Evolutionary conservation across 2,329 filamentous ascomycete species (phyloP), one percentile per base, ranked within the genome.

Genomic region (Pseudogymnoascus sp.): DNA sequence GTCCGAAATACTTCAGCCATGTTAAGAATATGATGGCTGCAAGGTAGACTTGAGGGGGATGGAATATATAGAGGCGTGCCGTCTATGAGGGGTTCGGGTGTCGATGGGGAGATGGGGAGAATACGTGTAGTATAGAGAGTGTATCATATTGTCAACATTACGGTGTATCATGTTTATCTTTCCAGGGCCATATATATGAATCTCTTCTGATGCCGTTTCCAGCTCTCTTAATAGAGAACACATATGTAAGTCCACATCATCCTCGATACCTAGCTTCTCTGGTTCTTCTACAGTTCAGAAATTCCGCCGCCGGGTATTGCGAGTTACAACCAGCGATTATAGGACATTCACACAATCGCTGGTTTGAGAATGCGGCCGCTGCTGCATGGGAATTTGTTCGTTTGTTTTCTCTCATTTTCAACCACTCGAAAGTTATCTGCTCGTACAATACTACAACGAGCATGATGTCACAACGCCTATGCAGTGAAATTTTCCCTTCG

Each of bases 21-120:
- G 82, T 96, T 64, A 84, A 82, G 75, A 89, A 92, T 71, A 94
- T 96, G 86, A 80, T 97, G 75, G 82, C 85, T 19, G 84, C 90
- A 67, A 81, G 89, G 76, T 96, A 80, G 68, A 71, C 58, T 60
- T 18, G 18, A 48, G 9, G 13, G 15, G 57, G 55, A 37, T 35
- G n/a, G 34, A 56, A 73, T 30, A 26, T 19, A 57, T 23, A 26
- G 39, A 45, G 21, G 6, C 13, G 3, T 6, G 21, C 3, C 39
- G 26, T 45, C 39, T 10, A 45, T 45, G 8, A 5, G 10, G 7
- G 12, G 39, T 21, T 15, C 1, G 26, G n/a, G 12, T 30, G 19
- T 3, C n/a, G 9, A 52, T 2, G n/a, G 9, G 23, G 8, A 9
- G 26, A 10, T 15, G n/a, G 5, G 9, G 23, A 5, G 26, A 10